These are phyloP conservation scores for Populus hybrid DNA, from an alignment of 441 rosid species.

Conservation along the genomic window DNA sequence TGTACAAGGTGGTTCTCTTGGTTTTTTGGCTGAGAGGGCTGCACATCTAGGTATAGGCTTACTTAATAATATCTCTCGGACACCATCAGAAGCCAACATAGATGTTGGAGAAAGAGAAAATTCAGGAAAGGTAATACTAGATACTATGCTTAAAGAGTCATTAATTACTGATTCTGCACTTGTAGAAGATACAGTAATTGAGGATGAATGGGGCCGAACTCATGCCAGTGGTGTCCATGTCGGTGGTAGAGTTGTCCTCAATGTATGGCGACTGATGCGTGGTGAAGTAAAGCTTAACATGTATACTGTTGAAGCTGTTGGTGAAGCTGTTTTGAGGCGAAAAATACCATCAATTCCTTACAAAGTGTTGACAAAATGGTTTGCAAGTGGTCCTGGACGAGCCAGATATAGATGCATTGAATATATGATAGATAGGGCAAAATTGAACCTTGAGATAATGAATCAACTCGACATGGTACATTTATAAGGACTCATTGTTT, in stretches of 20 bases:
- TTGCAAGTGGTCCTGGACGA: constrained; percentile 67
- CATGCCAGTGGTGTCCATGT: constrained; percentile 98
- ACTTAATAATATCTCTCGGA: constrained; percentile 74
- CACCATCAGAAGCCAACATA: constrained; percentile 43
- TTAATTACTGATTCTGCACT: constrained; percentile 40
- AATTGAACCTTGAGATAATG: constrained; percentile 76
- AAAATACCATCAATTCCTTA: constrained; percentile 75
- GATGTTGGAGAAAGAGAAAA: constrained; percentile 31
- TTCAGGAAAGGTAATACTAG: constrained; percentile 35
- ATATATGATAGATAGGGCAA: constrained; percentile 67
- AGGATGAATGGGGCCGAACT: constrained; percentile 98
- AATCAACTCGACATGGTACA: constrained; percentile 91
- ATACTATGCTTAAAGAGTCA: constrained; percentile 37
- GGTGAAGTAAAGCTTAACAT: constrained; percentile 85
- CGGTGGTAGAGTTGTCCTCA: constrained; percentile 91
- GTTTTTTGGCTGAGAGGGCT: constrained; percentile 97
- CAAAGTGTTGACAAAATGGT: constrained; percentile 74
- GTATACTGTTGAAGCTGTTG: constrained; percentile 83
- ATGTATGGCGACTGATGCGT: constrained; percentile 89
- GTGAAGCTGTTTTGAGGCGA: constrained; percentile 81
- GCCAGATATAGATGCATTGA: constrained; percentile 90
- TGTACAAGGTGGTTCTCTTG: constrained; percentile 91
- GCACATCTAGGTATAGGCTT: constrained; percentile 88
- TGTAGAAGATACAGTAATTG: constrained; percentile 56
- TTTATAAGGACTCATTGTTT: not conserved